phyloP scores from a whole-genome alignment of 2,329 filamentous ascomycete genomes.

The Fusarium pseudograminearum region DNA sequence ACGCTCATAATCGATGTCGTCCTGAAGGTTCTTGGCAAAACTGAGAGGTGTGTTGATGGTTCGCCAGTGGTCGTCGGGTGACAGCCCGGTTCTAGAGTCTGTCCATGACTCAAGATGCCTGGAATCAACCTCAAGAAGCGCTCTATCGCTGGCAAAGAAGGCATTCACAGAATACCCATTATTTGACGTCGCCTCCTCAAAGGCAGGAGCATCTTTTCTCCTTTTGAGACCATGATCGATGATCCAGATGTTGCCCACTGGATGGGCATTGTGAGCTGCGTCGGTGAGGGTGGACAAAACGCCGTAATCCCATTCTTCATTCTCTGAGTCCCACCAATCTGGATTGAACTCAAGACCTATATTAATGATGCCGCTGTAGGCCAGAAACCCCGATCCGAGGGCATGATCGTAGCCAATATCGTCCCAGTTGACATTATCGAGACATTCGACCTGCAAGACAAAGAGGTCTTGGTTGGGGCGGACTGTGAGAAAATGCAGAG shows the following conservation, averaged over 20 bases:
- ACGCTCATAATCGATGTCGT: background rate
- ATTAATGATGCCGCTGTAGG: rapidly evolving
- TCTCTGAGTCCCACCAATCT: background rate
- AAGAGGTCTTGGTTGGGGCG: slow-evolving; percentile 16
- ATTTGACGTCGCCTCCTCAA: background rate
- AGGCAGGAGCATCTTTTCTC: background rate
- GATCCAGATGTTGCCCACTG: slow-evolving; percentile 2
- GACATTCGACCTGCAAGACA: background rate
- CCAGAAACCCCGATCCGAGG: background rate
- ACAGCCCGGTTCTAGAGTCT: background rate
- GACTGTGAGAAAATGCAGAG: slow-evolving; percentile 4
- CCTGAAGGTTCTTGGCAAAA: background rate
- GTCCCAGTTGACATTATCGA: background rate
- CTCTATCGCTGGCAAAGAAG: slow-evolving; percentile 24
- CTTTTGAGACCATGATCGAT: slow-evolving; percentile 14
- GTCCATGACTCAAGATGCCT: background rate
- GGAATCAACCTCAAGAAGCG: background rate
- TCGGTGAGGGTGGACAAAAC: background rate
- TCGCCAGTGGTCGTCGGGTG: background rate
- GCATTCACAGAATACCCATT: rapidly evolving
- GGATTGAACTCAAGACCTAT: slow-evolving; percentile 17
- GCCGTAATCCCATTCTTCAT: background rate
- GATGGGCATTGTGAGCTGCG: background rate
- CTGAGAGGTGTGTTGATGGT: background rate
- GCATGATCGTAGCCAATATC: background rate